Percentiles rank a stretch among this genome's conserved stretches.
Evolutionary conservation across 352 stramenopile species (phyloP).

Genomic region (Phytophthora cactorum): DNA sequence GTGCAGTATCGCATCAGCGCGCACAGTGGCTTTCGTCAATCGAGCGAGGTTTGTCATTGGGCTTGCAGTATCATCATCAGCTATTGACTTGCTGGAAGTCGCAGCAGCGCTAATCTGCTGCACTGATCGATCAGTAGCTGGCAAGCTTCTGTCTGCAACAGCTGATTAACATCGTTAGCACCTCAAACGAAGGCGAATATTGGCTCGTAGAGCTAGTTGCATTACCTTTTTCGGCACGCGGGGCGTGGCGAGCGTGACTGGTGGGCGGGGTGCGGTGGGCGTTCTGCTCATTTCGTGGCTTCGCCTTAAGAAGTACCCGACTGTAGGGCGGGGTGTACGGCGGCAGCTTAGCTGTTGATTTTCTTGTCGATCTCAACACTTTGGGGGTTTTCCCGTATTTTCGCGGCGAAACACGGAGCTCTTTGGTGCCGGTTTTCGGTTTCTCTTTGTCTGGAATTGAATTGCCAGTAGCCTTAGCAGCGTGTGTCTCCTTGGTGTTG

Average conservation of each 20-base stretch:
- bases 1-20: slow-evolving; percentile 21
- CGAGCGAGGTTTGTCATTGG: slow-evolving; percentile 20
- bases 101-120: background rate
- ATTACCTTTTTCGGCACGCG: slow-evolving; percentile 5
- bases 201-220: too few relatives aligned
- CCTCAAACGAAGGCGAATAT: background rate
- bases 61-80: slow-evolving; percentile 5
- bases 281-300: slow-evolving; percentile 7
- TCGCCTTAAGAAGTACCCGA: slow-evolving; percentile 3
- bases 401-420: slow-evolving; percentile 4
- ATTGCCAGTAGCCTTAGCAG: background rate
- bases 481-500: background rate
- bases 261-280: background rate
- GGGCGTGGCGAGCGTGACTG: background rate
- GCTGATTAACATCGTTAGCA: background rate
- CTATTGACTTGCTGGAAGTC: slow-evolving; percentile 3
- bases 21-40: slow-evolving; percentile 24
- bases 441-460: slow-evolving; percentile 1
- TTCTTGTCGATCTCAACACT: slow-evolving; percentile 18
- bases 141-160: slow-evolving; percentile 6
- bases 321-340: slow-evolving; percentile 17
- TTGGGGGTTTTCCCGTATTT: slow-evolving; percentile 38
- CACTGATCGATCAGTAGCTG: background rate
- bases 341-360: slow-evolving; percentile 9
- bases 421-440: background rate